Evolutionary conservation across 2,329 filamentous ascomycete species (phyloP).

Genomic region (Cephalotrichum gorgonifer): DNA sequence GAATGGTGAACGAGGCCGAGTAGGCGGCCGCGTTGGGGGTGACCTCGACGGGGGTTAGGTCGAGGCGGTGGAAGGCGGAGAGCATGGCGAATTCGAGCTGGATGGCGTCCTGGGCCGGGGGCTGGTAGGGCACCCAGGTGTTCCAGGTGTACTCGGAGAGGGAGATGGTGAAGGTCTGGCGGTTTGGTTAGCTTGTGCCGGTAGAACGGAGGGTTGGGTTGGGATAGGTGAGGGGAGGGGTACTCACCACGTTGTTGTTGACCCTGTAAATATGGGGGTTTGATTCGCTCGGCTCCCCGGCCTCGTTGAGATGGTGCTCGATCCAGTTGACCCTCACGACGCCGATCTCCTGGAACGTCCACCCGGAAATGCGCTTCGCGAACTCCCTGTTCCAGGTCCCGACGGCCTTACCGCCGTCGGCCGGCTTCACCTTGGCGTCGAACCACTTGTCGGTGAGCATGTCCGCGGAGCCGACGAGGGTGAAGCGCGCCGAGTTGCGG

Average conservation of each 20-base stretch:
- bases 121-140: conserved; percentile 63
- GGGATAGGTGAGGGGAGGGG: not conserved
- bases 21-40: conserved; percentile 64
- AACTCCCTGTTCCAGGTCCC: conserved; percentile 76
- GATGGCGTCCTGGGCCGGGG: conserved; percentile 59
- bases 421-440: conserved; percentile 54
- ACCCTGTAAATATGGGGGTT: conserved; percentile 90
- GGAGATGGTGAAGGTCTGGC: conserved; percentile 74
- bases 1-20: conserved; percentile 65
- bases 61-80: conserved; percentile 87
- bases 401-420: conserved; percentile 43
- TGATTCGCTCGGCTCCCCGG: conserved; percentile 36
- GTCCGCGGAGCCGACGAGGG: conserved; percentile 76
- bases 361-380: conserved; percentile 74
- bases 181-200: conserved; percentile 16
- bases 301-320: conserved; percentile 61
- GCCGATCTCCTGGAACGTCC: conserved; percentile 91
- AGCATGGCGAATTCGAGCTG: conserved; percentile 99
- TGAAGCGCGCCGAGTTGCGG: conserved; percentile 84
- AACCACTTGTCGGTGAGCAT: conserved; percentile 87
- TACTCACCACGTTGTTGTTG: conserved; percentile 90
- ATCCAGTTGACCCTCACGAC: conserved; percentile 77
- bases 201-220: not conserved
- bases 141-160: conserved; percentile 75
- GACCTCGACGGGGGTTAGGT: conserved; percentile 47